These are phyloP conservation scores for Trichophyton schoenleinii DNA, from an alignment of 2,329 filamentous ascomycete species.

Conservation along the genomic window DNA sequence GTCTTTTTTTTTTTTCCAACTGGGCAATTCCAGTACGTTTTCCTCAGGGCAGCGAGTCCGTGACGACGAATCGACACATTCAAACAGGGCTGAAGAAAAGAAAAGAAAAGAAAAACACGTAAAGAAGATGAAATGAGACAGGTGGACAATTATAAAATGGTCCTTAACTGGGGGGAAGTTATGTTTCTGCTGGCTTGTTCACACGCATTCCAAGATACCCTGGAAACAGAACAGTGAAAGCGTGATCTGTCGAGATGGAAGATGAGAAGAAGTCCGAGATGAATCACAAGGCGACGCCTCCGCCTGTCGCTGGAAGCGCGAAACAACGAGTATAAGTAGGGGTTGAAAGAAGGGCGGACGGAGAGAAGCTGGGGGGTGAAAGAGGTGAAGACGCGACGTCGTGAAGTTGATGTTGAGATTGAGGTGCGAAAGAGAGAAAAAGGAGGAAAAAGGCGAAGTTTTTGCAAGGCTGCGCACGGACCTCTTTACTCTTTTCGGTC, in stretches of 20 bases:
- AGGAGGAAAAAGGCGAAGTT: background rate
- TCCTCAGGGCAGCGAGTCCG: background rate
- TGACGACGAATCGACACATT: constrained; percentile 3
- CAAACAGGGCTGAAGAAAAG: constrained; percentile 4
- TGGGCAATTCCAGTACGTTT: background rate
- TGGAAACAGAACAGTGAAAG: background rate
- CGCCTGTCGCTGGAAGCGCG: background rate
- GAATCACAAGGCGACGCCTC: background rate
- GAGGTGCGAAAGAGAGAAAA: background rate
- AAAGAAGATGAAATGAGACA: constrained; percentile 4
- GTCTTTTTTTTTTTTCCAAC: background rate
- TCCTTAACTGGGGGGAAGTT: background rate
- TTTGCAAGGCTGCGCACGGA: constrained; percentile 1
- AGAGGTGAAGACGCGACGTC: background rate
- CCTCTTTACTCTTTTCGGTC: background rate
- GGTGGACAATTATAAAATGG: constrained; percentile 4
- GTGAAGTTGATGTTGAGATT: background rate
- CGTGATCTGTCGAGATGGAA: background rate
- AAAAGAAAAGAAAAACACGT: constrained; percentile 2
- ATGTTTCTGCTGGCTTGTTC: background rate
- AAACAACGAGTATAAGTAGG: background rate
- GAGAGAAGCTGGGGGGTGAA: background rate
- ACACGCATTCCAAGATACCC: constrained; percentile 1
- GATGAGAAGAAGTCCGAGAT: background rate
- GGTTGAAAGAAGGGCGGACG: background rate